Percentiles rank a stretch among this genome's conserved stretches.
Conservation (phyloP, 1,139 yeast species). For the Debaryomyces sp. region DNA sequence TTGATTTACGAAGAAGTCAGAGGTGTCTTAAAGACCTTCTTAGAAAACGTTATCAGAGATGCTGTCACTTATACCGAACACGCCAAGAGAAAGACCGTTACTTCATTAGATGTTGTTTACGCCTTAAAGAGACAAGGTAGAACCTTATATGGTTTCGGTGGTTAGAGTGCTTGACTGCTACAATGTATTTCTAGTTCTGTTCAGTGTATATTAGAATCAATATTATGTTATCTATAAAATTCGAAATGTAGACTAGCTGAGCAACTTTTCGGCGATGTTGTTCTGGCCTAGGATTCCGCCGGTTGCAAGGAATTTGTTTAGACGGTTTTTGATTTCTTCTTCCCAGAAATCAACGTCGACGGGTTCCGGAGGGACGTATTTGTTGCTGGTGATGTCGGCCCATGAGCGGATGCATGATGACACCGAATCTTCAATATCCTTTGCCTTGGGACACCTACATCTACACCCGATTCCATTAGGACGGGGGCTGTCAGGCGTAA, state of each 20-base stretch:
- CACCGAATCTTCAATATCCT: constrained; percentile 57
- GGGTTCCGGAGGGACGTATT: constrained; percentile 24
- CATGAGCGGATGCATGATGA: constrained; percentile 60
- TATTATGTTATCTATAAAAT: constrained; percentile 7
- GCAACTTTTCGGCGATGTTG: constrained; percentile 11
- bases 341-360: constrained; percentile 40
- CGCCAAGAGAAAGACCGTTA: constrained; percentile 99
- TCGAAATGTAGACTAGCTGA: constrained; percentile 4
- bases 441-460: constrained; percentile 69
- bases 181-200: constrained; percentile 26
- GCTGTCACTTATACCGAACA: constrained; percentile 99
- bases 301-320: constrained; percentile 24
- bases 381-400: constrained; percentile 47
- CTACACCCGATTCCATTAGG: constrained; percentile 79
- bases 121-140: constrained; percentile 99
- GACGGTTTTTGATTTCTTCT: constrained; percentile 28
- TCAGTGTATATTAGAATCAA: constrained; percentile 36
- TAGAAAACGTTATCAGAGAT: constrained; percentile 97
- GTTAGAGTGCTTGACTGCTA: constrained; percentile 48
- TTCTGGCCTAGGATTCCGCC: constrained; percentile 34
- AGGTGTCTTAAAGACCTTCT: constrained; percentile 93
- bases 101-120: constrained; percentile 97
- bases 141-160: constrained; percentile 99
- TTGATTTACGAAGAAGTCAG: constrained; percentile 98
- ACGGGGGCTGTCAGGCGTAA: constrained; percentile 46